Evolutionary conservation across 2,329 filamentous ascomycete species (phyloP).

Genomic region (Phyllosticta paracitricarpa): DNA sequence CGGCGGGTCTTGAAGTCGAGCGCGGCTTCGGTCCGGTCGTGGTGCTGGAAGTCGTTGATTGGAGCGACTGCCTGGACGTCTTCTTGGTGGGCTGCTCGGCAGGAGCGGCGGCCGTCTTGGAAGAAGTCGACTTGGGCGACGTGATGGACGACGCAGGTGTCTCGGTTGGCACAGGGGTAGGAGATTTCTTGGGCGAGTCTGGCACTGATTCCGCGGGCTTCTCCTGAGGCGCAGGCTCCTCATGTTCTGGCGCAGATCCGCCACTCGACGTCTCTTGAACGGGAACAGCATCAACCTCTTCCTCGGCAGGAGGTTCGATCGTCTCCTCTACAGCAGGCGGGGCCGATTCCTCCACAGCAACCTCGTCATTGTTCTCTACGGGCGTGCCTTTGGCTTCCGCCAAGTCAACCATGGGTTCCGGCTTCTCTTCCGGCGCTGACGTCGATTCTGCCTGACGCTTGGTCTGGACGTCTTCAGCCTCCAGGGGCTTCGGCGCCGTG

Average conservation of each 20-base stretch:
- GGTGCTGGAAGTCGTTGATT: slow-evolving; percentile 5
- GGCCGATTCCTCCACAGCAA: neutral
- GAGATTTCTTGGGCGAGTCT: slow-evolving; percentile 17
- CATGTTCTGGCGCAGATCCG: slow-evolving; percentile 17
- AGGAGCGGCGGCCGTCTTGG: neutral
- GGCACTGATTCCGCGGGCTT: slow-evolving; percentile 12
- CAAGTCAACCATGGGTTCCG: slow-evolving; percentile 14
- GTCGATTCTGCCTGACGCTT: slow-evolving; percentile 9
- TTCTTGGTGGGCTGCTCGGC: slow-evolving; percentile 7
- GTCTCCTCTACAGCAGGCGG: neutral
- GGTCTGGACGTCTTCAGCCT: slow-evolving; percentile 28
- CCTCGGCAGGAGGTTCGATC: slow-evolving; percentile 13
- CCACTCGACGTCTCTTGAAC: slow-evolving; percentile 20
- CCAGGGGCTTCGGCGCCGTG: neutral
- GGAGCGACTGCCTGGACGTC: slow-evolving; percentile 4
- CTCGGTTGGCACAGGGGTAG: slow-evolving; percentile 9
- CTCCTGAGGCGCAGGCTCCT: slow-evolving; percentile 16
- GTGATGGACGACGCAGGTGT: slow-evolving; percentile 7
- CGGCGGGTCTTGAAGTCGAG: slow-evolving; percentile 1
- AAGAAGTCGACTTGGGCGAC: slow-evolving; percentile 8
- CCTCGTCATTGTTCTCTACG: neutral
- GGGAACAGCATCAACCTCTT: slow-evolving; percentile 18
- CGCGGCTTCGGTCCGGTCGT: slow-evolving; percentile 2
- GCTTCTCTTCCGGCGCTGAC: neutral
- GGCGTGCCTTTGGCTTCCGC: neutral